A percentile compares a stretch with the other conserved stretches of the same genome.
Evolutionary conservation across 768 basidiomycete genomes (phyloP).

Genomic region (Lepiota brunneoincarnata): DNA sequence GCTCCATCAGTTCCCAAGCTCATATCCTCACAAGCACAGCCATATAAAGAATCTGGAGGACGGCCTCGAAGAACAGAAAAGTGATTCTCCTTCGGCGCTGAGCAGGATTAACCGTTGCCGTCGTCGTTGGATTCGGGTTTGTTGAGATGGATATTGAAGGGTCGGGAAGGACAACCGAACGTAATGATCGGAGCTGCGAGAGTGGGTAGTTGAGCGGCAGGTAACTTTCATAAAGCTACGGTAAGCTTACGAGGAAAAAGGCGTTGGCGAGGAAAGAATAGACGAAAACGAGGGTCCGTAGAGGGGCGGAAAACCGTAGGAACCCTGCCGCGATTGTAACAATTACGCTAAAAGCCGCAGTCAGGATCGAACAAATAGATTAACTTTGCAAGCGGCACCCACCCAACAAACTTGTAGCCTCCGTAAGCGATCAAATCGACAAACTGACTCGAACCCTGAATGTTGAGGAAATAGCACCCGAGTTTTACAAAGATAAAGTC

Average conservation of each 20-base stretch:
- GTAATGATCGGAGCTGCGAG: slow-evolving; percentile 84
- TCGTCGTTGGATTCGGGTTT: slow-evolving; percentile 39
- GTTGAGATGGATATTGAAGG: slow-evolving; percentile 39
- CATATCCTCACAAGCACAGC: slow-evolving; percentile 64
- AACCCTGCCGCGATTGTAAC: slow-evolving; percentile 73
- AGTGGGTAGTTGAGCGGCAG: neutral
- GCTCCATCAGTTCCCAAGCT: neutral
- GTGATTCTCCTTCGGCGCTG: slow-evolving; percentile 84
- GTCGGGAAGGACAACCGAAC: slow-evolving; percentile 89
- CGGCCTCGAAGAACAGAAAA: slow-evolving; percentile 86
- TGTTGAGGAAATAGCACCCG: slow-evolving; percentile 91
- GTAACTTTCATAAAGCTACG: neutral
- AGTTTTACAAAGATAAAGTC: slow-evolving; percentile 89
- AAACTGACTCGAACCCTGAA: slow-evolving; percentile 66
- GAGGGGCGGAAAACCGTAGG: slow-evolving; percentile 53
- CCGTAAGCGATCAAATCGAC: slow-evolving; percentile 88
- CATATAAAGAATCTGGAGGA: slow-evolving; percentile 85
- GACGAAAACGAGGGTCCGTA: slow-evolving; percentile 71
- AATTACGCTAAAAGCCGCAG: slow-evolving; percentile 66
- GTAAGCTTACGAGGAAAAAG: slow-evolving; percentile 79
- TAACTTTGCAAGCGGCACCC: slow-evolving; percentile 20
- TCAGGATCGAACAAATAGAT: neutral
- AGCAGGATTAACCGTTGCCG: slow-evolving; percentile 67
- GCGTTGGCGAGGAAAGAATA: slow-evolving; percentile 89
- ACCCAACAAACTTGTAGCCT: slow-evolving; percentile 99